A percentile compares a stretch with the other conserved stretches of the same genome.
These are phyloP conservation scores for Mucor plumbeus DNA, from an alignment of 371 early-diverging fungal species.

Conservation along the genomic window DNA sequence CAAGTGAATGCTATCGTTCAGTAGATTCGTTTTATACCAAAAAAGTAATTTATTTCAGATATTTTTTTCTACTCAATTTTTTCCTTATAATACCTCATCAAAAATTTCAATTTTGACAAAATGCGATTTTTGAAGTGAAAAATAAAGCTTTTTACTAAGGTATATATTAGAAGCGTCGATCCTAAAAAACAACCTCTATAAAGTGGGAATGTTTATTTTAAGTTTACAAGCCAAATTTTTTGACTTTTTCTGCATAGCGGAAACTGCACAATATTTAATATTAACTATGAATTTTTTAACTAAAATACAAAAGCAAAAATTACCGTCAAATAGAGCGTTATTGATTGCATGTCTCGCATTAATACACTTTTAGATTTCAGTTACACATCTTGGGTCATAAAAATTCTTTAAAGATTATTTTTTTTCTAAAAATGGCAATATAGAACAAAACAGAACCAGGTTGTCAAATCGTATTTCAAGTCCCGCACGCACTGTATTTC, in stretches of 20 bases:
- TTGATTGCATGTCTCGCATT: neutral
- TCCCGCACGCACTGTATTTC: neutral
- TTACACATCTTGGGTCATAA: neutral
- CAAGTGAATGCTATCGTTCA: too few species aligned
- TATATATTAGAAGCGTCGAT: too few species aligned
- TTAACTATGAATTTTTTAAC: neutral
- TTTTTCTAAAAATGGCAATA: neutral
- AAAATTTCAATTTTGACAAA: too few species aligned
- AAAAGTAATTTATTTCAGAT: too few species aligned
- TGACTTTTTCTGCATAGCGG: neutral
- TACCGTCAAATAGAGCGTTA: neutral
- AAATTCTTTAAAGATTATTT: neutral
- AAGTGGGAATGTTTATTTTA: neutral
- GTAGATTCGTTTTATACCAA: too few species aligned
- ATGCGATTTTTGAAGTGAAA: too few species aligned
- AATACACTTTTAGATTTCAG: neutral
- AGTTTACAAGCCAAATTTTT: neutral
- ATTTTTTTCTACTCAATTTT: too few species aligned
- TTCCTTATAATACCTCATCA: too few species aligned
- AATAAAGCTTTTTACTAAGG: too few species aligned
- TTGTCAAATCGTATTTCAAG: neutral
- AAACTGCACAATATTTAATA: neutral
- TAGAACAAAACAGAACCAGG: neutral
- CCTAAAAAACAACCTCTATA: neutral
- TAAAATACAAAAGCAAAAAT: neutral